A percentile compares a stretch with the other conserved stretches of the same genome.
Conservation (phyloP, 148 eudicot genomes). For the Vaccinium darrowii region DNA sequence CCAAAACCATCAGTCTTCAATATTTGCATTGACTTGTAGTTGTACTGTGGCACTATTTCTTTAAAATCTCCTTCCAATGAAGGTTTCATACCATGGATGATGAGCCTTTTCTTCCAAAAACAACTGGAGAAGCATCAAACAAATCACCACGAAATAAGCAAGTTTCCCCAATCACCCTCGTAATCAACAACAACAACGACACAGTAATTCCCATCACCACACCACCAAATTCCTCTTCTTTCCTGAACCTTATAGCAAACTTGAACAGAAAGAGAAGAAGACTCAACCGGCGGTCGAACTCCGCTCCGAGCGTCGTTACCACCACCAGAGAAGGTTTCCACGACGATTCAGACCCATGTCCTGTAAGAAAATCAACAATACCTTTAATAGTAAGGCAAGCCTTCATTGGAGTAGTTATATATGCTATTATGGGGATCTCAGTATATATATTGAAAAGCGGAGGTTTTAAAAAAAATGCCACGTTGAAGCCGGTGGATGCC, state of each 20-base stretch:
- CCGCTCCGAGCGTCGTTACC: conserved; percentile 42
- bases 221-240: conserved; percentile 20
- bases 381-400: conserved; percentile 39
- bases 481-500: conserved; percentile 42
- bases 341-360: conserved; percentile 19
- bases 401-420: conserved; percentile 34
- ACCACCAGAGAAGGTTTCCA: conserved; percentile 16
- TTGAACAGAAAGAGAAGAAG: conserved; percentile 18
- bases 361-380: conserved; percentile 20
- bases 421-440: conserved; percentile 25
- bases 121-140: conserved; percentile 10
- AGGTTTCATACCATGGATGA: background rate
- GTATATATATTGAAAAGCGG: conserved; percentile 27
- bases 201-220: conserved; percentile 15
- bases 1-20: background rate
- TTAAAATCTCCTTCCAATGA: background rate
- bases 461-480: conserved; percentile 32
- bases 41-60: background rate
- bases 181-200: conserved; percentile 14
- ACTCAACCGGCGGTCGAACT: conserved; percentile 26
- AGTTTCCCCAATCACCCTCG: background rate
- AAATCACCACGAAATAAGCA: background rate
- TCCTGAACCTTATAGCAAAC: conserved; percentile 22
- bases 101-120: conserved; percentile 10
- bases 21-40: background rate